These are phyloP conservation scores for Vaccinium corymbosum DNA, from an alignment of 148 eudicot species.

Conservation along the genomic window DNA sequence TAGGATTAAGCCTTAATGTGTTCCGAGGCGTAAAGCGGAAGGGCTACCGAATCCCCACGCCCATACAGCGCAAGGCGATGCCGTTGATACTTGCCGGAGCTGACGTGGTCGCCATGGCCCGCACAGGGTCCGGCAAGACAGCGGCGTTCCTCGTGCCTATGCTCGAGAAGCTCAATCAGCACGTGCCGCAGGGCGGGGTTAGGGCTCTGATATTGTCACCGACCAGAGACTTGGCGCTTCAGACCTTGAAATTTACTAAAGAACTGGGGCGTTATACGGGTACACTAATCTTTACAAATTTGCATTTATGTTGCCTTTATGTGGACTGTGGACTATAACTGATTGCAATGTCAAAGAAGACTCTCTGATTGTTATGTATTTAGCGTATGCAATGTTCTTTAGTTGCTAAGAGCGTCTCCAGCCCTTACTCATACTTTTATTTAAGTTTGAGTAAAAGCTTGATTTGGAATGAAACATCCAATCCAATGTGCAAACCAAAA, in stretches of 20 bases:
- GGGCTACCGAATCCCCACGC: slow-evolving; percentile 90
- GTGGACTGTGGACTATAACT: background rate
- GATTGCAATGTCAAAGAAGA: background rate
- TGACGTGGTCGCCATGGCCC: slow-evolving; percentile 97
- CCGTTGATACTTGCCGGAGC: slow-evolving; percentile 70
- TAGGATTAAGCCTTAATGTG: slow-evolving; percentile 45
- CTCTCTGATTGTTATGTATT: background rate
- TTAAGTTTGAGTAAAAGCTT: background rate
- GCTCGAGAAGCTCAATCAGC: slow-evolving; percentile 74
- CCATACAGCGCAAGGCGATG: slow-evolving; percentile 93
- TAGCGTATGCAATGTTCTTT: background rate
- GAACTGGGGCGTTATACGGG: slow-evolving; percentile 80
- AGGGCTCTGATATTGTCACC: slow-evolving; percentile 82
- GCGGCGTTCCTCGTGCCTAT: slow-evolving; percentile 93
- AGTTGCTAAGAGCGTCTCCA: background rate
- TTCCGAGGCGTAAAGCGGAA: slow-evolving; percentile 64
- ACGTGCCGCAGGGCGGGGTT: slow-evolving; percentile 71
- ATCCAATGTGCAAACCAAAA: too few species aligned
- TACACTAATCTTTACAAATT: background rate
- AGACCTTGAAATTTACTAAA: slow-evolving; percentile 73
- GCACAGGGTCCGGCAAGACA: slow-evolving; percentile 96
- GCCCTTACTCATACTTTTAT: too few species aligned
- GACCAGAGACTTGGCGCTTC: slow-evolving; percentile 88
- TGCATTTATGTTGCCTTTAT: background rate
- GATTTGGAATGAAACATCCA: too few species aligned